A percentile compares a stretch with the other conserved stretches of the same genome.
Evolutionary conservation across 1,139 yeast species (phyloP).

Genomic region (Saccharomycopsis crataegensis): DNA sequence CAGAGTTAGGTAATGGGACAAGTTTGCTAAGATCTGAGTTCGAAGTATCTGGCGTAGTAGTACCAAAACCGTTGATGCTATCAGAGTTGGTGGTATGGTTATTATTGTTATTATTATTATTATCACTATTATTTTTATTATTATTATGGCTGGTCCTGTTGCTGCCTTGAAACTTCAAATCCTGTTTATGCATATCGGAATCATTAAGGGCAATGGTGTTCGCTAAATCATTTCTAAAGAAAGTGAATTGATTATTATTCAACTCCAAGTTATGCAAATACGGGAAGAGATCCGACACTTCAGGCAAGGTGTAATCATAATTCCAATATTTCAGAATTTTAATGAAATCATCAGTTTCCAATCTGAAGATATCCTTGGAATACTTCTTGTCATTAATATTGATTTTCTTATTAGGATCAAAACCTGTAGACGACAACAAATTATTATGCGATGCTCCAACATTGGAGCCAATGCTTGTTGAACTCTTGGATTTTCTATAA

Average conservation of each 20-base stretch:
- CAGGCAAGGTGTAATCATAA: slow-evolving; percentile 19
- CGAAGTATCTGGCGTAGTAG: not conserved
- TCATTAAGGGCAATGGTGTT: not conserved
- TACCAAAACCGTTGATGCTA: not conserved
- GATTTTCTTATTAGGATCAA: not conserved
- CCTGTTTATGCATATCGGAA: slow-evolving; percentile 9
- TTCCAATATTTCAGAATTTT: slow-evolving; percentile 20
- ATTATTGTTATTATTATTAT: too few species aligned
- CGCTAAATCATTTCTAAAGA: slow-evolving; percentile 10
- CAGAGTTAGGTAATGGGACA: slow-evolving; percentile 16
- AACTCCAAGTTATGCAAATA: slow-evolving; percentile 19
- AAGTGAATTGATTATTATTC: slow-evolving; percentile 17
- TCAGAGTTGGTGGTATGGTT: not conserved
- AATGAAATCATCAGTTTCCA: slow-evolving; percentile 18
- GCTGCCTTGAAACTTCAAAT: not conserved
- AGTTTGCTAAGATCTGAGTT: slow-evolving; percentile 7
- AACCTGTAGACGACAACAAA: not conserved
- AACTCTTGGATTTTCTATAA: not conserved
- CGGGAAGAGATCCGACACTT: slow-evolving; percentile 12
- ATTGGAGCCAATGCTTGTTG: slow-evolving; percentile 19
- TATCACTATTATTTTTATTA: too few species aligned
- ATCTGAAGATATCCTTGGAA: slow-evolving; percentile 11
- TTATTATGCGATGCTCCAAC: slow-evolving; percentile 9
- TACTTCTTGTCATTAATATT: slow-evolving; percentile 7
- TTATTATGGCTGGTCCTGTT: not conserved